Evolutionary conservation across 305 asterid species (phyloP).

Genomic region (Andrographis paniculata): DNA sequence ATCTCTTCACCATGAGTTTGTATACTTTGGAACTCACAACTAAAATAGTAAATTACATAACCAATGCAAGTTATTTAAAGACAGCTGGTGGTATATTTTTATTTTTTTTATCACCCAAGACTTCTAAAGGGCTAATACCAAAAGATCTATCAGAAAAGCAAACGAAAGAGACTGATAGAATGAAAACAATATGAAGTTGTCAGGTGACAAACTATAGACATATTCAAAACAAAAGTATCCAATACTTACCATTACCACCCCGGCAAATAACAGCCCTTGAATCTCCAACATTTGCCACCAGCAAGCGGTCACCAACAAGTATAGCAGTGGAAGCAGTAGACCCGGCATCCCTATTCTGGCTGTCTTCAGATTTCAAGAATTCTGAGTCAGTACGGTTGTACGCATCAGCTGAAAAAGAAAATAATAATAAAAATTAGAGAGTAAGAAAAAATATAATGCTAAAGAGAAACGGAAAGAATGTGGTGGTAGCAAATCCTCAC

Average conservation of each 20-base stretch:
- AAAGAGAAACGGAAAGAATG: neutral
- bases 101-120: no score
- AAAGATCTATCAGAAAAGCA: neutral
- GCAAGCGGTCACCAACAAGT: slow-evolving; percentile 72
- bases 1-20: no score
- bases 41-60: no score
- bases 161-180: neutral
- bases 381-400: slow-evolving; percentile 76
- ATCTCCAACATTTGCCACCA: slow-evolving; percentile 93
- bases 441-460: neutral
- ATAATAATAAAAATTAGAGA: no score
- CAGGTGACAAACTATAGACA: no score
- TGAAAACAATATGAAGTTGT: no score
- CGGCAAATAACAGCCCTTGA: slow-evolving; percentile 87
- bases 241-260: slow-evolving; percentile 62
- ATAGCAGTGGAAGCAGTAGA: slow-evolving; percentile 95
- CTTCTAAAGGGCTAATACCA: no score
- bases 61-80: no score
- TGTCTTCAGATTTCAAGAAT: slow-evolving; percentile 62
- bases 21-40: no score
- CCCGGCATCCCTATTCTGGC: slow-evolving; percentile 74
- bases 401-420: slow-evolving; percentile 56
- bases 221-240: neutral
- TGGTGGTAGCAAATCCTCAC: slow-evolving; percentile 8
- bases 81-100: no score